Percentiles rank a stretch among this genome's conserved stretches.
Evolutionary conservation across 2,329 filamentous ascomycete genomes (phyloP).

Genomic region (Curvularia eragrostidis): DNA sequence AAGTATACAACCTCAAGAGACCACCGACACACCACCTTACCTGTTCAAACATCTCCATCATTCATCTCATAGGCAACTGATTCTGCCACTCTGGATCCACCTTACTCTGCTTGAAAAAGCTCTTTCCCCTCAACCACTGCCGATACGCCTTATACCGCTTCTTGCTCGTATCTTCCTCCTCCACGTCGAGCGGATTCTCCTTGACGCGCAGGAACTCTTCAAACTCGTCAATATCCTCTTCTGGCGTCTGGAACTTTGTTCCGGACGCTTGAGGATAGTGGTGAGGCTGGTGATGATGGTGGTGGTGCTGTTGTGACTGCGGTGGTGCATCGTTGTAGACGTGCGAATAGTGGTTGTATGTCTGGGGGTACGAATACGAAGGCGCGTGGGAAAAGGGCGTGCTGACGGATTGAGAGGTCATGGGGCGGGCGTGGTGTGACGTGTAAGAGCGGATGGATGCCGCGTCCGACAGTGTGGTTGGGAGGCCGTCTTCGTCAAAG

Average conservation of each 20-base stretch:
- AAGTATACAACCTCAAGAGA: background rate
- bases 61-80: slow-evolving; percentile 42
- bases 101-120: slow-evolving; percentile 85
- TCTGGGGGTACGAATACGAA: slow-evolving; percentile 32
- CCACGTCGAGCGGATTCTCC: slow-evolving; percentile 86
- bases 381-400: slow-evolving; percentile 46
- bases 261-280: slow-evolving; percentile 17
- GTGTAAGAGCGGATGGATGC: slow-evolving; percentile 34
- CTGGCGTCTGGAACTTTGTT: slow-evolving; percentile 58
- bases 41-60: background rate
- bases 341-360: slow-evolving; percentile 26
- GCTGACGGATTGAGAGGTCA: slow-evolving; percentile 35
- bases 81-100: slow-evolving; percentile 58
- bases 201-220: slow-evolving; percentile 76
- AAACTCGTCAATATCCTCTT: slow-evolving; percentile 76
- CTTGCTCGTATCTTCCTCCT: slow-evolving; percentile 83
- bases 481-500: slow-evolving; percentile 26
- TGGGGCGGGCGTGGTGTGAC: slow-evolving; percentile 29
- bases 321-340: slow-evolving; percentile 17
- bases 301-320: background rate
- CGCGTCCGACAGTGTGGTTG: slow-evolving; percentile 26
- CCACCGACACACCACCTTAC: too few relatives aligned
- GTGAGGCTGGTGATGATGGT: slow-evolving; percentile 11
- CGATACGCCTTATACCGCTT: slow-evolving; percentile 96
- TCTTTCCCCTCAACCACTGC: slow-evolving; percentile 95